Base-by-base conservation (phyloP, 306 rosid genomes). In the Casuarina glauca region DNA sequence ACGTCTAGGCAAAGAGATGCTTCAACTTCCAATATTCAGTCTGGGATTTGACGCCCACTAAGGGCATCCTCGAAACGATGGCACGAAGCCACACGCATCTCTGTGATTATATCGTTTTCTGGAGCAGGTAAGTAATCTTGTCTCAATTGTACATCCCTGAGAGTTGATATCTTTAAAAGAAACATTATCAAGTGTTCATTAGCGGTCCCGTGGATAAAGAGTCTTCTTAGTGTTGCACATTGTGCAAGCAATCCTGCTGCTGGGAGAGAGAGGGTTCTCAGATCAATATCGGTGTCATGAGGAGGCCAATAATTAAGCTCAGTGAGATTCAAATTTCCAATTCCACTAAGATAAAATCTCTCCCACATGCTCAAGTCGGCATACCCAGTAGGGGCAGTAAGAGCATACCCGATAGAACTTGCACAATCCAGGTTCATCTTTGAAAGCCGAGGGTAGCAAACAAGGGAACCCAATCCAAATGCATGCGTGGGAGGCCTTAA, bases 71-170 rank as follows among this genome's bases (percentile, higher is more conserved):
- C 76, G 39, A 53, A 53, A 16, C 67, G 19, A 11, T 16, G 17
- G 51, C 67, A 54, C 0, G 52, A 73, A 50, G 4, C n/a, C 62
- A 41, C 67, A 9, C 67, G 48, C 52, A 73, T n/a, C 35, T 73
- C 76, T 0, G 67, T n/a, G 66, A 10, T 54, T 12, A 17, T 13
- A n/a, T 73, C 51, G n/a, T 73, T 73, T 58, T 73, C 76, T 39
- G 76, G 51, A 38, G 76, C 76, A 54, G 76, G 67, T 53, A 53
- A 41, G 39, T 54, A 73, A 73, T 73, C 76, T 45, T 53, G 67
- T 54, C 76, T 73, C 13, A 73, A 20, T n/a, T 73, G 76, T n/a
- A 54, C 67, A 54, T 73, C 76, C 49, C 76, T 73, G n/a, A 73
- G 76, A 55, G 10, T 73, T 12, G 20, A 64, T 54, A 73, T 35